Evolutionary conservation across 768 basidiomycete species (phyloP), one percentile per base, ranked within the genome.

Genomic region (Macrocybe gigantea): DNA sequence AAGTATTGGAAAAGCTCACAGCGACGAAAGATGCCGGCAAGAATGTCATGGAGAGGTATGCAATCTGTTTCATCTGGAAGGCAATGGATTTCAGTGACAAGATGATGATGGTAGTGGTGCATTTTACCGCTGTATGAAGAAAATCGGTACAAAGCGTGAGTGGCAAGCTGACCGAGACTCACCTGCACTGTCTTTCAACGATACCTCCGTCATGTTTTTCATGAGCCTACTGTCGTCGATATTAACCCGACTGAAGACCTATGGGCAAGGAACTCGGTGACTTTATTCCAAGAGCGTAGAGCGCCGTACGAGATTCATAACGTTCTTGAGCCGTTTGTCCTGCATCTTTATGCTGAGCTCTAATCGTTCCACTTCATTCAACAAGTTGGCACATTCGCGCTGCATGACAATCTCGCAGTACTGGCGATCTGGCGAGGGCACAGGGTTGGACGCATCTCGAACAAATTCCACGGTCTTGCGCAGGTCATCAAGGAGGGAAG

Each of bases 161-260:
- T 2, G 38, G 30, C 1, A n/a, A 35, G 58, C 22, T 22, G 22
- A 22, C 22, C 4, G 22, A 22, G 22, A 22, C 68, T 38, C 48
- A 73, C 72, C 73, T 56, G 70, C 71, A 55, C 74, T 75, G 51
- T 78, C 74, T 36, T 68, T 67, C 31, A 77, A 68, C 15, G 75
- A 70, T 22, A 74, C 74, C 49, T 73, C 73, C 1, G 80, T 80
- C 61, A 83, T 68, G 22, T 68, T 49, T 44, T 73, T 63, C 76
- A 79, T 80, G 12, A 68, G 66, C 47, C 52, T 68, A 58, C 75
- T 80, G 50, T 83, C 82, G 1, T 64, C 64, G 42, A 82, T 78
- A 51, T 79, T 82, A 22, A 82, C 78, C 38, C 64, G 75, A 39
- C 77, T 76, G 55, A 83, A 83, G 7, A 78, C 80, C 81, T 82